These are phyloP conservation scores for Malbranchea cinnamomea DNA, from an alignment of 2,329 filamentous ascomycete genomes.

Conservation along the genomic window DNA sequence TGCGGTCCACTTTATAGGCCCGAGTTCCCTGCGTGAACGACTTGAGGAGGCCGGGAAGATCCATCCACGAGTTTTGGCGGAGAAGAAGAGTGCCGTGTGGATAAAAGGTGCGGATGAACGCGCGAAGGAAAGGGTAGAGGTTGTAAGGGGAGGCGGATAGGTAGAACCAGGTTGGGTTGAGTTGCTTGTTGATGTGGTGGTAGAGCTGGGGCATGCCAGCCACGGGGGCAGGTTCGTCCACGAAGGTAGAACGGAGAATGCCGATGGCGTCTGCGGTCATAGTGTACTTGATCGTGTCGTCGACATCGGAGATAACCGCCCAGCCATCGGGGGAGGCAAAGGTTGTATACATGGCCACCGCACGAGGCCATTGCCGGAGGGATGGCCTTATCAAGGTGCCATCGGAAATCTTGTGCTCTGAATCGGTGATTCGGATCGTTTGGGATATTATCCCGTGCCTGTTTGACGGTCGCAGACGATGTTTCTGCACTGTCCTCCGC, in stretches of 20 bases:
- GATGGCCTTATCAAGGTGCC: constrained; percentile 33
- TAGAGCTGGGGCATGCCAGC: constrained; percentile 78
- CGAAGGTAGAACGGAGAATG: constrained; percentile 72
- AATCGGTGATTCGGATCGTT: constrained; percentile 35
- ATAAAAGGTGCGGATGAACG: constrained; percentile 57
- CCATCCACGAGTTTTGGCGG: constrained; percentile 75
- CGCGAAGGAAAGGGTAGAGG: constrained; percentile 70
- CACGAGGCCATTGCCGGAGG: constrained; percentile 14
- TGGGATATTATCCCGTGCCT: constrained; percentile 58
- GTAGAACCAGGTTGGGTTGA: constrained; percentile 73
- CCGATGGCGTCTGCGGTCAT: constrained; percentile 65
- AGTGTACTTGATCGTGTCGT: constrained; percentile 91
- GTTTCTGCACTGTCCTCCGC: constrained; percentile 20
- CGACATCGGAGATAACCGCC: constrained; percentile 77
- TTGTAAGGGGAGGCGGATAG: constrained; percentile 90
- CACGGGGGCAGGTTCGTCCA: constrained; percentile 56
- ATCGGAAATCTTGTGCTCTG: constrained; percentile 25
- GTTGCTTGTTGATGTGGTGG: constrained; percentile 41
- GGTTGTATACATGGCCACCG: constrained; percentile 51
- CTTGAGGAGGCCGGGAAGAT: constrained; percentile 61
- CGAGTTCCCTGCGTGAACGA: constrained; percentile 68
- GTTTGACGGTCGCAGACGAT: constrained; percentile 54
- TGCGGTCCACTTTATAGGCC: constrained; percentile 70
- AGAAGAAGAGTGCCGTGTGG: constrained; percentile 69
- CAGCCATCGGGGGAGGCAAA: constrained; percentile 68